Conservation (phyloP, 2,329 filamentous ascomycete genomes). For the Plenodomus tracheiphilus region DNA sequence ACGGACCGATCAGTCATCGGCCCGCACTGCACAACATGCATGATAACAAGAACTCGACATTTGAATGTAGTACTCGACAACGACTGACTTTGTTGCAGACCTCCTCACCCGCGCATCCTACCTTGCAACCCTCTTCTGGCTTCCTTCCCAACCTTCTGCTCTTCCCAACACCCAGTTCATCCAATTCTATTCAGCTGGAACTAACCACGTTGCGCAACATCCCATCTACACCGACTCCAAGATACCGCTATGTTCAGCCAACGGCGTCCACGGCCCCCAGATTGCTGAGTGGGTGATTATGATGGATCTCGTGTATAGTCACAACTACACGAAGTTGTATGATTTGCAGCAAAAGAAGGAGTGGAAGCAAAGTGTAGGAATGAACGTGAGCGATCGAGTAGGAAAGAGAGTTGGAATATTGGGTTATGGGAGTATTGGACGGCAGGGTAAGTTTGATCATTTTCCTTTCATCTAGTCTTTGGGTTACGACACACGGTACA, state of each 20-base stretch:
- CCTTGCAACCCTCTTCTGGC: constrained; percentile 52
- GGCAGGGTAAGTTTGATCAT: constrained; percentile 54
- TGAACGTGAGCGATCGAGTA: constrained; percentile 57
- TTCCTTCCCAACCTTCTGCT: constrained; percentile 45
- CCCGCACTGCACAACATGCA: background rate
- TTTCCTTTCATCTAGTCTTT: background rate
- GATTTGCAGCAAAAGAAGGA: constrained; percentile 60
- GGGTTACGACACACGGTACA: background rate
- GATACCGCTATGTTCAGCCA: constrained; percentile 59
- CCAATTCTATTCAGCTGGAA: constrained; percentile 62
- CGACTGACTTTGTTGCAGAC: background rate
- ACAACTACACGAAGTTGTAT: constrained; percentile 58
- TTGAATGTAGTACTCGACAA: background rate
- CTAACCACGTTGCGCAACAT: constrained; percentile 57
- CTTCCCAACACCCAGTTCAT: constrained; percentile 53
- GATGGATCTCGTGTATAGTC: constrained; percentile 62
- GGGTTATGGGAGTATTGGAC: constrained; percentile 65
- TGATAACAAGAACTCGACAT: background rate
- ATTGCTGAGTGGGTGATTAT: constrained; percentile 70
- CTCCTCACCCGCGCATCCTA: constrained; percentile 47
- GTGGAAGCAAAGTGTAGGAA: constrained; percentile 51
- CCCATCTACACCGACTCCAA: constrained; percentile 58
- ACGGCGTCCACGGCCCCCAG: constrained; percentile 64
- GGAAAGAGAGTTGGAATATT: constrained; percentile 63
- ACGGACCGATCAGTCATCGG: background rate